Evolutionary conservation across 192 early-diverging fungal genomes (phyloP).

Genomic region (Haplosporangium gracile): DNA sequence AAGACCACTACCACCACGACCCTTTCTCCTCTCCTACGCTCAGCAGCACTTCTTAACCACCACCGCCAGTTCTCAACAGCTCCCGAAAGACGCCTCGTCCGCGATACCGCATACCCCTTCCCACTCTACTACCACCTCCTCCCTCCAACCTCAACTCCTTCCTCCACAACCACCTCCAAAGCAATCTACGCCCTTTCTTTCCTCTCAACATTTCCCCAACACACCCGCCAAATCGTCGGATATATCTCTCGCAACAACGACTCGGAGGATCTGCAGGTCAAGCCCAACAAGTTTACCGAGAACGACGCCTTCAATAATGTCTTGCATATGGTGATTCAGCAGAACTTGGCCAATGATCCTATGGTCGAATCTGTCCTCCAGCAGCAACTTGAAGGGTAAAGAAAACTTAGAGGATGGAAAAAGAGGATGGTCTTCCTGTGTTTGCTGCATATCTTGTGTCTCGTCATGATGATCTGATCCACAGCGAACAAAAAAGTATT

Average conservation of each 20-base stretch:
- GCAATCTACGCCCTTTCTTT: slow-evolving; percentile 39
- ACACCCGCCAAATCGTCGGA: slow-evolving; percentile 35
- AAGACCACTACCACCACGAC: not conserved
- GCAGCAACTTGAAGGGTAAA: slow-evolving; percentile 52
- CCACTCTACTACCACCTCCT: slow-evolving; percentile 49
- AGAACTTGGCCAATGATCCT: slow-evolving; percentile 29
- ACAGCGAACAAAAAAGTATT: not conserved
- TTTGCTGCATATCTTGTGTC: slow-evolving; percentile 2
- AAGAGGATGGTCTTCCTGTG: not conserved
- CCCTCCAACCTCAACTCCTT: not conserved
- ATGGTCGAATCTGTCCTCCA: slow-evolving; percentile 36
- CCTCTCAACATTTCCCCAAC: slow-evolving; percentile 24
- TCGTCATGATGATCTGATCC: not conserved
- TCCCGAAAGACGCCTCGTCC: slow-evolving; percentile 5
- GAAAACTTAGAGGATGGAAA: not conserved
- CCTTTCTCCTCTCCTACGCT: not conserved
- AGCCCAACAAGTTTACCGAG: slow-evolving; percentile 43
- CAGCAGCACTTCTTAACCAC: not conserved
- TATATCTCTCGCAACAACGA: slow-evolving; percentile 11
- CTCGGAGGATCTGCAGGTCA: slow-evolving; percentile 9
- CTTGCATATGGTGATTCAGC: slow-evolving; percentile 26
- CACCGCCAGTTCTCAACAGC: slow-evolving; percentile 13
- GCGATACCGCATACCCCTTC: slow-evolving; percentile 40
- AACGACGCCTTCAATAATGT: slow-evolving; percentile 41
- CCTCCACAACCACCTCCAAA: not conserved